Evolutionary conservation across 2,329 filamentous ascomycete species (phyloP).

Genomic region (Parastagonospora nodorum): DNA sequence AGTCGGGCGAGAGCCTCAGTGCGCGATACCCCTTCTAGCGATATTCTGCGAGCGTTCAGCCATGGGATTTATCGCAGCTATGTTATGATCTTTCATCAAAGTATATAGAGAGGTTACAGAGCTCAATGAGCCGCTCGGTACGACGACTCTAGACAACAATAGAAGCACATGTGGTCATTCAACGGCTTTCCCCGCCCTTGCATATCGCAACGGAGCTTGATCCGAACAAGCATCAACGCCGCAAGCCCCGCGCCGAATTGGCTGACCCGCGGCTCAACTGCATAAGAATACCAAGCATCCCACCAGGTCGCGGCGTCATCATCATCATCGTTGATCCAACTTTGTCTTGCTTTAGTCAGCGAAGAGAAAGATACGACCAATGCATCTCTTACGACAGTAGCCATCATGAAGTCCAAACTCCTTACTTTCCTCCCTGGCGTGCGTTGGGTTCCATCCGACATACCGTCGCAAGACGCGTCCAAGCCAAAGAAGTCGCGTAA

Average conservation of each 20-base stretch:
- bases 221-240: constrained; percentile 15
- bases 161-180: no score
- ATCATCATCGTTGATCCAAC: neutral
- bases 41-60: neutral
- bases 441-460: constrained; percentile 36
- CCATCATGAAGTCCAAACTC: constrained; percentile 14
- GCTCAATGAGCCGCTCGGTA: no score
- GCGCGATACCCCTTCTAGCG: neutral
- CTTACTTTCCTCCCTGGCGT: constrained; percentile 21
- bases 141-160: no score
- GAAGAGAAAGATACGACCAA: neutral
- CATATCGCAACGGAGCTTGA: constrained; percentile 14
- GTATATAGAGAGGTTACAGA: no score
- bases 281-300: constrained; percentile 1
- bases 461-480: constrained; percentile 12
- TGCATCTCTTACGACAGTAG: neutral
- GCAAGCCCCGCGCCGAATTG: constrained; percentile 4
- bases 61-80: neutral
- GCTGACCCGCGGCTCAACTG: constrained; percentile 1
- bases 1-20: neutral
- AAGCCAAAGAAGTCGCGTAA: constrained; percentile 11
- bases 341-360: neutral
- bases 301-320: constrained; percentile 1
- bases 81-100: neutral
- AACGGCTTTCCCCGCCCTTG: neutral